Percentiles rank a stretch among this genome's conserved stretches.
These are phyloP conservation scores for Rhinocladiella similis DNA, from an alignment of 2,329 filamentous ascomycete genomes.

Conservation along the genomic window DNA sequence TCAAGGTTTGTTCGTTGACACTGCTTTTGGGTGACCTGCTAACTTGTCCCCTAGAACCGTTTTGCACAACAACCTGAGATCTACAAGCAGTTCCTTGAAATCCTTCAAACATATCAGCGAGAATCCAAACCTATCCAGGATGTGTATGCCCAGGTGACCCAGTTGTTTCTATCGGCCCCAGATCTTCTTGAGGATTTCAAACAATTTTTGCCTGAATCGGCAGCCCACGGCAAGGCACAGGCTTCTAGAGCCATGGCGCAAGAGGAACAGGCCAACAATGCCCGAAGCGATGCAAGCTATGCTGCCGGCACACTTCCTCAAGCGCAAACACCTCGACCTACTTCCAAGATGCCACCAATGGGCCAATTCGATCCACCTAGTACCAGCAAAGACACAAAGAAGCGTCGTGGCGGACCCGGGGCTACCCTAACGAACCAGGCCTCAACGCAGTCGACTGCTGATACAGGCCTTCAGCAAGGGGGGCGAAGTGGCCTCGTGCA, in stretches of 20 bases:
- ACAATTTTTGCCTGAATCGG: conserved; percentile 92
- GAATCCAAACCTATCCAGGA: conserved; percentile 98
- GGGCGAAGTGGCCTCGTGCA: conserved; percentile 39
- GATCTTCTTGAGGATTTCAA: conserved; percentile 98
- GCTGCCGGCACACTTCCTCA: conserved; percentile 41
- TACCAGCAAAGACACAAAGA: conserved; percentile 86
- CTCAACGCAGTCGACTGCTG: conserved; percentile 34
- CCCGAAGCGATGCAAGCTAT: conserved; percentile 55
- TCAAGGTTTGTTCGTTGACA: conserved; percentile 68
- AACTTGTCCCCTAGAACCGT: conserved; percentile 66
- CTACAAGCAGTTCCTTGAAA: conserved; percentile 98
- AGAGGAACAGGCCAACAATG: conserved; percentile 64
- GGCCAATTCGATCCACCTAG: conserved; percentile 89
- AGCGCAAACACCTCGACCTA: conserved; percentile 53
- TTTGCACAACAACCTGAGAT: conserved; percentile 97
- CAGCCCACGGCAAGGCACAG: conserved; percentile 65
- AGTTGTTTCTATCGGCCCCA: conserved; percentile 86
- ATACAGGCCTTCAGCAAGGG: conserved; percentile 35
- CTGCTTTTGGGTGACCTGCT: neutral
- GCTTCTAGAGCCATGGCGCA: conserved; percentile 58
- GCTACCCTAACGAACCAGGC: conserved; percentile 30
- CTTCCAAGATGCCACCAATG: conserved; percentile 79
- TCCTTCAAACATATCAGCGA: conserved; percentile 94
- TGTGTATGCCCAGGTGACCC: conserved; percentile 95
- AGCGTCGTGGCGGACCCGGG: conserved; percentile 66